phyloP scores from a whole-genome alignment of 305 asterid species.

The Fraxinus baroniana region DNA sequence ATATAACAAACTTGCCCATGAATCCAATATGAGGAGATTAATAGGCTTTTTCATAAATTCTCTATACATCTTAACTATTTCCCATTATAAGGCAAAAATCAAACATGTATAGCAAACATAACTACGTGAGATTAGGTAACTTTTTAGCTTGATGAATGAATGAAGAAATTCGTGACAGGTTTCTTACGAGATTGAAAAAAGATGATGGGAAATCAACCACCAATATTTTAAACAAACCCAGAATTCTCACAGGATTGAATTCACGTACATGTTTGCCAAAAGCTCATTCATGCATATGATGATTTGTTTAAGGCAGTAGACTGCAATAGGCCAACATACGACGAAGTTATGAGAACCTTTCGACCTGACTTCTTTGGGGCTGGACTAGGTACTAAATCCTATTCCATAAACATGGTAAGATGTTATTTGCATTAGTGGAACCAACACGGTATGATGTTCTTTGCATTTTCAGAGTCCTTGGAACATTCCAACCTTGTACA shows the following conservation, averaged over 20 bases:
- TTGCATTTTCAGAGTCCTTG: too few relatives aligned
- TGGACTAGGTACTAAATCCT: conserved; percentile 61
- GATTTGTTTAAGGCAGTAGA: conserved; percentile 67
- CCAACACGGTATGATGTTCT: too few relatives aligned
- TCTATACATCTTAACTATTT: too few relatives aligned
- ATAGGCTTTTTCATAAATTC: neutral
- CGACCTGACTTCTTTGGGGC: conserved; percentile 40
- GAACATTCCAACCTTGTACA: too few relatives aligned
- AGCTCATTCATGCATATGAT: neutral
- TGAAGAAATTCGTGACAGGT: too few relatives aligned
- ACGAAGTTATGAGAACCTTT: conserved; percentile 73
- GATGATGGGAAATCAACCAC: neutral
- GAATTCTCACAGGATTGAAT: neutral
- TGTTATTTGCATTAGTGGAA: too few relatives aligned
- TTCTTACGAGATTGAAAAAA: too few relatives aligned
- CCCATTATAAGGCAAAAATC: too few relatives aligned
- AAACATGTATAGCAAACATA: too few relatives aligned
- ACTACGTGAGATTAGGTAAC: too few relatives aligned
- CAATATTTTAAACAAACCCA: neutral
- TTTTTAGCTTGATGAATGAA: too few relatives aligned
- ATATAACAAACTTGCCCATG: neutral
- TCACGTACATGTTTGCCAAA: neutral
- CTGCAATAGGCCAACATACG: conserved; percentile 90
- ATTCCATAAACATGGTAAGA: too few relatives aligned
- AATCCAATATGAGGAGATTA: neutral